Base-by-base conservation (phyloP, 148 eudicot species). In the Rhododendron mucronatum region DNA sequence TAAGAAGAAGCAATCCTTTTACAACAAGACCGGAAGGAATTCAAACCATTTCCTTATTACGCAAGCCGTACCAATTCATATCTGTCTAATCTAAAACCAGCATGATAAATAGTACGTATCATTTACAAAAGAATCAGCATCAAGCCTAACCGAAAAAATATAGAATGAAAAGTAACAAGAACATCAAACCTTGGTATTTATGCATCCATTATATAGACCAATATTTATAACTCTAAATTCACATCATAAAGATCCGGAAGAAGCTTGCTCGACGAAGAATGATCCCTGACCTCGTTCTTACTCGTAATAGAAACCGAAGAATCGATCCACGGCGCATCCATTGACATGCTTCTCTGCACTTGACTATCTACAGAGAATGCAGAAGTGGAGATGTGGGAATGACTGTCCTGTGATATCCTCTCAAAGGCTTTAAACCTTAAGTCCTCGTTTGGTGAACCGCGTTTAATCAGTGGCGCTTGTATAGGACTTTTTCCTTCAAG, bases 381-480 rank as follows among this genome's bases (percentile, higher is more conserved):
- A 20, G 75, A 28, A 30, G 76, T 13, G 16, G 94, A 92, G 41
- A 88, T 78, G 12, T 45, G 61, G 39, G 91, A 82, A 28, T 89
- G 90, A 76, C 92, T 91, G 69, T 93, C 92, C 9, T 87, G 87
- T 55, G 92, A 85, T 78, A 88, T 41, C 87, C 85, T 84, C 80
- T 90, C 91, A 5, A 92, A 89, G 4, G 94, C 89, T 87, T 88
- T 92, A 55, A 91, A 90, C 37, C 91, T 89, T 50, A 87, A 23
- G 21, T 89, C 91, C 26, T 91, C 90, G 33, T 85, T 89, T 15
- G 50, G 23, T 0, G 86, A 61, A 37, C 80, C 77, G 0, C 88
- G 89, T 39, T 90, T 93, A 20, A 92, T 83, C 13, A 90, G 44
- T 15, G 95, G 96, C 9, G 92, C 93, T 89, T 92, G 96, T 33